Base-by-base conservation (phyloP, 306 rosid genomes). In the Arachis hypogaea region DNA sequence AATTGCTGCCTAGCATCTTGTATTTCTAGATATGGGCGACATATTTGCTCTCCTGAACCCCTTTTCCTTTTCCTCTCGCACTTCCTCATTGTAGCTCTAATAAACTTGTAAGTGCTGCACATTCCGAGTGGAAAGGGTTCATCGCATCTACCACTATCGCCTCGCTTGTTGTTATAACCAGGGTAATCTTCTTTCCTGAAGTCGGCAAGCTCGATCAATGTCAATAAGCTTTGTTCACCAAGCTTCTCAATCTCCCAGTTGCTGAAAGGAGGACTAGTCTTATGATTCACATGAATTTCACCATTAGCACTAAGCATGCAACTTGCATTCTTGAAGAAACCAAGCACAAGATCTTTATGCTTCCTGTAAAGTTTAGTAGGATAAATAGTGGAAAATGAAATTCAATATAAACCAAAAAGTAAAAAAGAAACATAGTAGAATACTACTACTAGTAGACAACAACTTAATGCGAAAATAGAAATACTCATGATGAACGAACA, bases 281-380 rank as follows among this genome's bases (percentile, higher is more conserved):
- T 89, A 58, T 89, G 96, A 77, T 72, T 87, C 10, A 87, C 80
- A 74, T 89, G 92, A 65, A 89, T 68, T 78, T 89, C 89, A 44
- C 90, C 96, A 68, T 79, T 11, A 2, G 68, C 33, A 38, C 76
- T 77, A 55, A 87, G 88, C 90, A 87, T 78, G 76, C 55, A 16
- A 66, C 79, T 67, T 38, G 92, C 90, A 59, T 80, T 84, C 58
- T 14, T 43, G 62, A 85, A 81, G 77, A 89, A 89, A 9, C 83
- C 86, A 59, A 7, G 33, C 45, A 89, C 85, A 56, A 87, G 86
- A 7, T 29, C 7, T 77, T 47, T 82, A 49, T 89, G 96, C 88
- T 7, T 74, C 81, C 96, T 87, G 73, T 51, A 72, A 59, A 73
- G 41, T 47, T 65, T 68, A 12, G 46, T 38, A 22, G 69, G 6